Percentiles rank a stretch among this genome's conserved stretches.
Conservation (phyloP, 2,329 filamentous ascomycete species). For the Botryotinia narcissicola region DNA sequence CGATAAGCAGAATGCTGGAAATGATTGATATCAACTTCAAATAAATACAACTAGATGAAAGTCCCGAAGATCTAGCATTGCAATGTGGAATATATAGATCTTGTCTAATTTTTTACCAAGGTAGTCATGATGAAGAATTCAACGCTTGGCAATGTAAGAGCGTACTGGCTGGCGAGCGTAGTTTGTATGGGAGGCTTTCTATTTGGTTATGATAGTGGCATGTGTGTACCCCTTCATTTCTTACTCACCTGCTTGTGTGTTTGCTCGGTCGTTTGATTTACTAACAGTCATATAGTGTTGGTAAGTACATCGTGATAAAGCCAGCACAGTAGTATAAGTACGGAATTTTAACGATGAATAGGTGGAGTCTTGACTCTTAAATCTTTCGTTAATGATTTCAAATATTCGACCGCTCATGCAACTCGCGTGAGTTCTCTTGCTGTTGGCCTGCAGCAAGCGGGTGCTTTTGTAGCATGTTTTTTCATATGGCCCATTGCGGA, state of each 20-base stretch:
- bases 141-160: slow-evolving; percentile 43
- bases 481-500: slow-evolving; percentile 32
- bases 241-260: background rate
- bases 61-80: background rate
- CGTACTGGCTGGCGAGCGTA: slow-evolving; percentile 51
- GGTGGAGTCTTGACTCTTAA: slow-evolving; percentile 30
- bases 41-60: background rate
- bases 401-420: slow-evolving; percentile 40
- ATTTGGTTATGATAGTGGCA: slow-evolving; percentile 44
- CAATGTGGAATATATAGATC: background rate
- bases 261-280: background rate
- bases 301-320: background rate
- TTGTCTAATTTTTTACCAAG: background rate
- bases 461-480: slow-evolving; percentile 51
- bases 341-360: background rate
- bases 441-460: slow-evolving; percentile 43
- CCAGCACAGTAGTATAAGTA: background rate
- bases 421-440: background rate
- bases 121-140: background rate
- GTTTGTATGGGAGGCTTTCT: slow-evolving; percentile 52
- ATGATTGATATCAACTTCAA: background rate
- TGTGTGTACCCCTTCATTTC: background rate
- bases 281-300: slow-evolving; percentile 33
- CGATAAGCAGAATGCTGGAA: background rate
- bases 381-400: slow-evolving; percentile 45